Conservation (phyloP, 345 rosid species). For the Arabidopsis suecica region DNA sequence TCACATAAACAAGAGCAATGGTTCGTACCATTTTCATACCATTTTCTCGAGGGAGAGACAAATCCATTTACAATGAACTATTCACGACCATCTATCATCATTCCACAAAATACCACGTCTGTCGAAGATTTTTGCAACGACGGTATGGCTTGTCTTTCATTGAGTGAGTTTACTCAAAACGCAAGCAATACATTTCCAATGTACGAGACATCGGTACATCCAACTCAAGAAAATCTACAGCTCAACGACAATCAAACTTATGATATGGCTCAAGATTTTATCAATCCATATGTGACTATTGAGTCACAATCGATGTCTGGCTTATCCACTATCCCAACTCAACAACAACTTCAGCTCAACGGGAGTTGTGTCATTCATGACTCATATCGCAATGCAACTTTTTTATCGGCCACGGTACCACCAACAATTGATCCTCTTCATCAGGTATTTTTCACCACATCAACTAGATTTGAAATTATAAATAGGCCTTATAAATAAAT, state of each 20-base stretch:
- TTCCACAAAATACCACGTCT: slow-evolving; percentile 16
- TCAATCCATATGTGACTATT: slow-evolving; percentile 2
- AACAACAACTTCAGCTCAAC: slow-evolving; percentile 21
- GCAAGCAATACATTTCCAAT: neutral
- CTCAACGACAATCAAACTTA: neutral
- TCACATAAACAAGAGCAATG: neutral
- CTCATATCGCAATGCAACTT: neutral
- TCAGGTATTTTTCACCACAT: slow-evolving; percentile 21
- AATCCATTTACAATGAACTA: neutral
- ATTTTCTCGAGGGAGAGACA: neutral
- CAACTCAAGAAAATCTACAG: slow-evolving; percentile 8
- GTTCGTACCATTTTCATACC: neutral
- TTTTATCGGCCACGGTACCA: neutral
- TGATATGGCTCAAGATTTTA: slow-evolving; percentile 16
- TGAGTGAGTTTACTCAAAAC: neutral
- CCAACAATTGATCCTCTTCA: neutral
- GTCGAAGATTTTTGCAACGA: neutral
- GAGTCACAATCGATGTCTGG: neutral
- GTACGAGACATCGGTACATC: slow-evolving; percentile 3
- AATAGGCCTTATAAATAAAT: neutral
- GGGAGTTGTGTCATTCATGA: neutral
- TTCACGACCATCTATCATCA: neutral
- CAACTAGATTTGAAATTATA: neutral
- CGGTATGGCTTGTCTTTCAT: slow-evolving; percentile 19
- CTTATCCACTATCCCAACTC: slow-evolving; percentile 2